Percentiles rank a stretch among this genome's conserved stretches.
Conservation (phyloP, 441 rosid species). For the Flueggea neowawraea region DNA sequence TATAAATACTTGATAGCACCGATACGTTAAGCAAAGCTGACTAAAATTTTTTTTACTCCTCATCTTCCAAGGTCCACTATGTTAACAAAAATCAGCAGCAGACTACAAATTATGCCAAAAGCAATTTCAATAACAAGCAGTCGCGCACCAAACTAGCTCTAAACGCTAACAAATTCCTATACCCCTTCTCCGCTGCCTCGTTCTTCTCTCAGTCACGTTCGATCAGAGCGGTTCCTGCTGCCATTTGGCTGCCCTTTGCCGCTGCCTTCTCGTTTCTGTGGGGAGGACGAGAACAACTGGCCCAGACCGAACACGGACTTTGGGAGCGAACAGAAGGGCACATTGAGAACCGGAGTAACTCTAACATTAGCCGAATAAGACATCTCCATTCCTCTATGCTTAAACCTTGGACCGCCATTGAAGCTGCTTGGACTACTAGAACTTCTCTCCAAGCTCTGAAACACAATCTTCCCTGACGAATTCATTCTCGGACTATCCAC, state of each 20-base stretch:
- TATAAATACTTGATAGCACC: too few species aligned
- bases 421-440: constrained; percentile 97
- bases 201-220: too few species aligned
- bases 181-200: too few species aligned
- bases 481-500: constrained; percentile 90
- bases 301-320: constrained; percentile 70
- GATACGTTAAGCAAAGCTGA: too few species aligned
- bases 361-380: too few species aligned
- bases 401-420: constrained; percentile 74
- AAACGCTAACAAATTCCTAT: too few species aligned
- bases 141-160: too few species aligned
- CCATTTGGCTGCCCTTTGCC: constrained; percentile 29
- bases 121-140: too few species aligned
- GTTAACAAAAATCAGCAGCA: too few species aligned
- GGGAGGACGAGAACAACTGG: constrained; percentile 64
- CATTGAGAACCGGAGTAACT: constrained; percentile 89
- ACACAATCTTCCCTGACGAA: constrained; percentile 89
- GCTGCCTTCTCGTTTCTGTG: constrained; percentile 43
- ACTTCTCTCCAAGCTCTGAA: constrained; percentile 84
- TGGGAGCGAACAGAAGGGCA: constrained; percentile 75
- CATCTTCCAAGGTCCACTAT: too few species aligned
- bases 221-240: constrained; percentile 8
- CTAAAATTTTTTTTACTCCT: too few species aligned
- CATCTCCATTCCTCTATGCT: constrained; percentile 89
- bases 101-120: too few species aligned